These are phyloP conservation scores for Sonneratia alba DNA, from an alignment of 345 rosid species.

Conservation along the genomic window DNA sequence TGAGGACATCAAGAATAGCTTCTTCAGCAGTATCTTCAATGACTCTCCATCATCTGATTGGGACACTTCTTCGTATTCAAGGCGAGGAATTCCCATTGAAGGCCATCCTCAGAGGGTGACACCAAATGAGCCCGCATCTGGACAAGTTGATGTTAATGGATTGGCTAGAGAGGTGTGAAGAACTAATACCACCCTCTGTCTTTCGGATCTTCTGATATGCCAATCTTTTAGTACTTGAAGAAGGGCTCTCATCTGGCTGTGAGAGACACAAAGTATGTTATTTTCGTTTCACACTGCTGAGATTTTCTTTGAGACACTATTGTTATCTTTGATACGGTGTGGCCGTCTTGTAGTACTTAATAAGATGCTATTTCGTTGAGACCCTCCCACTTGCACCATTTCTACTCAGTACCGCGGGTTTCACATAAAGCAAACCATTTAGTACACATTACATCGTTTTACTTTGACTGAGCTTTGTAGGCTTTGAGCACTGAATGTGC, in stretches of 20 bases:
- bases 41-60: conserved; percentile 14
- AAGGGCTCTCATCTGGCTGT: background rate
- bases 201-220: background rate
- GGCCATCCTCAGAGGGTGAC: conserved; percentile 21
- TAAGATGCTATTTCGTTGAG: too few species aligned
- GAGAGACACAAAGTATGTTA: background rate
- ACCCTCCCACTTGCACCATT: too few species aligned
- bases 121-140: background rate
- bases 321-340: background rate
- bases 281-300: background rate
- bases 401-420: background rate
- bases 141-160: conserved; percentile 3
- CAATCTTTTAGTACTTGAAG: background rate
- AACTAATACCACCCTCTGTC: background rate
- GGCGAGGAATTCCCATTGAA: conserved; percentile 48
- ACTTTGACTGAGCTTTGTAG: background rate
- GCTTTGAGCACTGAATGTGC: background rate
- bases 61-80: conserved; percentile 24
- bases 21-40: conserved; percentile 51
- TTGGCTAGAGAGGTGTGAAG: conserved; percentile 3
- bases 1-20: conserved; percentile 52
- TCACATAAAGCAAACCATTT: background rate
- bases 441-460: background rate
- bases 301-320: background rate
- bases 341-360: too few species aligned